These are phyloP conservation scores for Trichophyton mentagrophytes DNA, from an alignment of 2,329 filamentous ascomycete species.

Conservation along the genomic window DNA sequence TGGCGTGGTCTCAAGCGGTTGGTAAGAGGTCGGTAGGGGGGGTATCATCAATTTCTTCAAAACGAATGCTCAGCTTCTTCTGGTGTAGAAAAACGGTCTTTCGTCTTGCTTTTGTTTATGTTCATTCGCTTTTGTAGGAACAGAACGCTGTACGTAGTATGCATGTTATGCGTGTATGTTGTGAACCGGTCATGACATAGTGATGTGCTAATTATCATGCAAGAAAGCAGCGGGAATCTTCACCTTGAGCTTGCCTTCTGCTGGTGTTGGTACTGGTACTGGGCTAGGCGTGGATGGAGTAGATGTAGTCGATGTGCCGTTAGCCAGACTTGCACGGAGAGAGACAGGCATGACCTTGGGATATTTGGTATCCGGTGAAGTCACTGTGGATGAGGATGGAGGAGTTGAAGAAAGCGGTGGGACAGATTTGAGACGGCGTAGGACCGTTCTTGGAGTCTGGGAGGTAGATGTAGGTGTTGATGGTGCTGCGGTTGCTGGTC, in stretches of 20 bases:
- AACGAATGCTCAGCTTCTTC: no score
- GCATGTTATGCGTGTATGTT: neutral
- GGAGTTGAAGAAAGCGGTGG: neutral
- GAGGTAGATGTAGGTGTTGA: neutral
- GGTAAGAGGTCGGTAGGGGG: neutral
- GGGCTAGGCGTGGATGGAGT: neutral
- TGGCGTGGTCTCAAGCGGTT: neutral
- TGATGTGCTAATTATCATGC: neutral
- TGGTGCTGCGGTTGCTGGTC: neutral
- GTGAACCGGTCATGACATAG: neutral
- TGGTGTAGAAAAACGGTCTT: neutral
- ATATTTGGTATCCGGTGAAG: neutral
- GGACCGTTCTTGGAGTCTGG: neutral
- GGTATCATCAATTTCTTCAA: neutral
- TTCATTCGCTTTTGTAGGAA: neutral
- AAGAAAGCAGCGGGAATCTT: conserved; percentile 1
- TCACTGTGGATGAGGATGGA: neutral
- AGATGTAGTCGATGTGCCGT: neutral
- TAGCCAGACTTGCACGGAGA: neutral
- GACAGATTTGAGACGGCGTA: neutral
- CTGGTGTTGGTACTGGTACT: neutral
- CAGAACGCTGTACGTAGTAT: no score
- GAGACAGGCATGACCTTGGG: neutral
- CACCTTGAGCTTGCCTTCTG: neutral
- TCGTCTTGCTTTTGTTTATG: neutral